Evolutionary conservation across 805 yeast species (phyloP), one percentile per base, ranked within the genome.

Genomic region (Kazachstania bromeliacearum): DNA sequence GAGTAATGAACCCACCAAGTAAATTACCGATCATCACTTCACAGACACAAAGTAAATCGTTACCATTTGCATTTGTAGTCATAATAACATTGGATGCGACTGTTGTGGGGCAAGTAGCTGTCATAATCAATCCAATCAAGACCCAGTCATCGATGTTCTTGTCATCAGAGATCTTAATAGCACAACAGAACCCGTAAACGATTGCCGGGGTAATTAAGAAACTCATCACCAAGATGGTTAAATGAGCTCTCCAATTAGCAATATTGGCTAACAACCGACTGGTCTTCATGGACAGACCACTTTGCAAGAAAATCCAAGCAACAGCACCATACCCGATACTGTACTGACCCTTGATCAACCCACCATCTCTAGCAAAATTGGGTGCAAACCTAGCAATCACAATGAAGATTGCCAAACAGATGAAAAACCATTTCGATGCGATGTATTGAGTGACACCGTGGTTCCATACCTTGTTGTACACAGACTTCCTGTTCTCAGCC

Each of bases 61-160:
- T 84, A 7, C 95, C 96, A 45, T 79, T 77, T 0, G 96, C 95
- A 40, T 72, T 72, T 36, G 77, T 70, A 5, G 96, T 87, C 95
- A 87, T 87, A 20, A 87, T 88, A 20, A 87, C 95, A 54, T 87
- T 87, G 2, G 95, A 85, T 0, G 88, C 75, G 14, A 87, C 94
- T 0, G 96, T 87, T 7, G 96, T 87, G 20, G 96, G 96, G 56
- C 94, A 83, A 9, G 89, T 73, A 21, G 84, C 83, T 2, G 95
- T 82, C 31, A 85, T 80, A 14, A 87, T 73, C 40, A 87, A 59
- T 1, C 96, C 96, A 10, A 81, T 81, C 16, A 87, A 62, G 46
- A 85, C 70, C 85, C 92, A 85, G 23, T 72, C 68, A 46, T 77
- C 79, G 25, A 85, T 82, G n/a, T 63, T 53, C 1, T 62, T 56